Conservation (phyloP, 805 yeast genomes). For the Candida glaebosa region DNA sequence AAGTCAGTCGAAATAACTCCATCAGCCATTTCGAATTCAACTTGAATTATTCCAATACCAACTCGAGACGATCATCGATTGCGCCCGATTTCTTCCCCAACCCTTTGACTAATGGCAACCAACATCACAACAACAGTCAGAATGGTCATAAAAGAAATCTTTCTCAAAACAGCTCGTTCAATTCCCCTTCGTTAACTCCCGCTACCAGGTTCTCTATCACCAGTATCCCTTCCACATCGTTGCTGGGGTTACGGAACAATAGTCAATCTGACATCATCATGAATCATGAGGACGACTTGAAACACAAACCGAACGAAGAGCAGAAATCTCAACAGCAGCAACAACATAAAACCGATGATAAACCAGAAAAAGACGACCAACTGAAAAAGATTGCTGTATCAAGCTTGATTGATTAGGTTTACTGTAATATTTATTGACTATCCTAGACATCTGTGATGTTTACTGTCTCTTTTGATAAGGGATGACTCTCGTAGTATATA, state of each 20-base stretch:
- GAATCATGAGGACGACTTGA: slow-evolving; percentile 2
- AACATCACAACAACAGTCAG: background rate
- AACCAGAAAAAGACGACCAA: slow-evolving; percentile 9
- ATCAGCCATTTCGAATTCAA: slow-evolving; percentile 32
- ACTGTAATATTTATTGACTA: background rate
- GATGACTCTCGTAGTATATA: background rate
- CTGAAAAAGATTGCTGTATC: slow-evolving; percentile 30
- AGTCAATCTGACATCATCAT: background rate
- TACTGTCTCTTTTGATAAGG: slow-evolving; percentile 5
- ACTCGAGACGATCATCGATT: slow-evolving; percentile 34
- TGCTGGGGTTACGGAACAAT: slow-evolving; percentile 4
- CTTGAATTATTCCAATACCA: slow-evolving; percentile 21
- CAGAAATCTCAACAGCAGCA: background rate
- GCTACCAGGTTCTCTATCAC: slow-evolving; percentile 22
- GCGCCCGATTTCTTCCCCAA: slow-evolving; percentile 45
- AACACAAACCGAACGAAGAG: slow-evolving; percentile 5
- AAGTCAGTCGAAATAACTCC: slow-evolving; percentile 38
- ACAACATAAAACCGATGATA: slow-evolving; percentile 9
- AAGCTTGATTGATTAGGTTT: slow-evolving; percentile 27
- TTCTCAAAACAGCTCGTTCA: slow-evolving; percentile 26
- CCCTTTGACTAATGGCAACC: slow-evolving; percentile 22
- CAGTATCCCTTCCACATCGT: slow-evolving; percentile 9
- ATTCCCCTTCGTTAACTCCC: slow-evolving; percentile 25
- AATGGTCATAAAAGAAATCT: slow-evolving; percentile 23
- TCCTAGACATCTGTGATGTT: slow-evolving; percentile 4